Conservation (phyloP, 441 rosid genomes). For the Codiaeum variegatum region DNA sequence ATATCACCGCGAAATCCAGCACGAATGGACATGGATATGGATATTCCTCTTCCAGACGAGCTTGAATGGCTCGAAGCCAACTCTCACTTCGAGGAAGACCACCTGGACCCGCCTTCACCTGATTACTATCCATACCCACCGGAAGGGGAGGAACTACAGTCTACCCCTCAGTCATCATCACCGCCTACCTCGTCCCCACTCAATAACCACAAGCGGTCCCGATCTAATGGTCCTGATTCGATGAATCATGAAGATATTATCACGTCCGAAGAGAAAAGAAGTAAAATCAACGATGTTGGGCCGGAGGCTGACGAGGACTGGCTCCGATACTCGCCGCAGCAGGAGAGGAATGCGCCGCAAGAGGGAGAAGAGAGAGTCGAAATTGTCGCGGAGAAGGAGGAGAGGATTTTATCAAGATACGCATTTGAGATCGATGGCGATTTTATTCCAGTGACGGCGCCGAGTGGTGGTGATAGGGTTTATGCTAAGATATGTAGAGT, state of each 20-base stretch:
- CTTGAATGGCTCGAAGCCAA: constrained; percentile 89
- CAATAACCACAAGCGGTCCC: constrained; percentile 49
- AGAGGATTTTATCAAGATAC: constrained; percentile 54
- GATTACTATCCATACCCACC: not conserved
- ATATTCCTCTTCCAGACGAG: constrained; percentile 76
- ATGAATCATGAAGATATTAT: constrained; percentile 24
- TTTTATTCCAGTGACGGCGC: constrained; percentile 78
- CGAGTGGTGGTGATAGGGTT: constrained; percentile 79
- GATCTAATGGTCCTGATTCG: constrained; percentile 28
- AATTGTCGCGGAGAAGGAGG: constrained; percentile 30
- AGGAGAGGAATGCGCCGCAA: constrained; percentile 21
- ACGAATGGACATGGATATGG: constrained; percentile 52
- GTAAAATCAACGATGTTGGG: constrained; percentile 30
- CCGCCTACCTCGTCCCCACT: constrained; percentile 13
- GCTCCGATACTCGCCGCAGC: constrained; percentile 54
- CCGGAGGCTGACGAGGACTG: constrained; percentile 51
- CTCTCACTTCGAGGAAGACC: constrained; percentile 39
- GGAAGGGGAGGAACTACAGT: constrained; percentile 7
- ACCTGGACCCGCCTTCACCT: constrained; percentile 24
- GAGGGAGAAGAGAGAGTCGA: constrained; percentile 27
- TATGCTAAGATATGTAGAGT: constrained; percentile 66
- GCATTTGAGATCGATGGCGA: constrained; percentile 80
- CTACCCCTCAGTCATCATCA: constrained; percentile 30
- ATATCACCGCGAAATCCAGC: not conserved
- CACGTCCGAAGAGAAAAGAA: constrained; percentile 50